A percentile compares a stretch with the other conserved stretches of the same genome.
Conservation (phyloP, 2,329 filamentous ascomycete genomes). For the Talaromyces albobiverticillius region DNA sequence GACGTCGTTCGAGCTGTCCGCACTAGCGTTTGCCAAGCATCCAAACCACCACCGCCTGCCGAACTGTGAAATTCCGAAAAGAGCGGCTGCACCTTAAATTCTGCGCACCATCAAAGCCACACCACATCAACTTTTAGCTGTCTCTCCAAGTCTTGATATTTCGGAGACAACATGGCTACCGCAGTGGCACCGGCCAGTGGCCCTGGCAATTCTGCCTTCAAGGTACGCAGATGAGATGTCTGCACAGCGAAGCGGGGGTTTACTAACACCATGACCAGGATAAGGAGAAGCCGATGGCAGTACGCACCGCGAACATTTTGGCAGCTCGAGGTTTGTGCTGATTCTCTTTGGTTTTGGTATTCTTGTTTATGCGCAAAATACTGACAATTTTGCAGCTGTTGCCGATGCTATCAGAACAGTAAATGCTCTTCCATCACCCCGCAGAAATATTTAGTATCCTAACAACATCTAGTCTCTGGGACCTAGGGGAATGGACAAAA, state of each 20-base stretch:
- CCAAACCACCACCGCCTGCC: constrained; percentile 31
- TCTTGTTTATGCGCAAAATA: neutral
- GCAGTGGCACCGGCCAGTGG: constrained; percentile 45
- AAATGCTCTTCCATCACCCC: constrained; percentile 26
- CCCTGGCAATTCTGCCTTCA: constrained; percentile 65
- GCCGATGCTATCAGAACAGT: constrained; percentile 93
- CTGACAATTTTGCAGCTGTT: constrained; percentile 64
- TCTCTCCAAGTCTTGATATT: constrained; percentile 22
- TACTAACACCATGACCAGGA: constrained; percentile 52
- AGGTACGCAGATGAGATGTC: constrained; percentile 43
- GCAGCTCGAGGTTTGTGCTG: constrained; percentile 76
- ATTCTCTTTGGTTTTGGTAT: neutral
- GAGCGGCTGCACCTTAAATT: constrained; percentile 19
- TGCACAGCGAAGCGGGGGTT: constrained; percentile 24
- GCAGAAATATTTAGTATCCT: constrained; percentile 33
- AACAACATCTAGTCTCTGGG: constrained; percentile 67
- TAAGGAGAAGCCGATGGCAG: constrained; percentile 98
- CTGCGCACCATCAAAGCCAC: constrained; percentile 21
- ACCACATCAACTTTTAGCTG: constrained; percentile 24
- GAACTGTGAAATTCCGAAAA: constrained; percentile 36
- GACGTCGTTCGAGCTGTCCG: constrained; percentile 31
- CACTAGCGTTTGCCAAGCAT: constrained; percentile 41
- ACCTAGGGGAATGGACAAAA: constrained; percentile 98
- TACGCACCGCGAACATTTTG: constrained; percentile 93
- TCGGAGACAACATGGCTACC: constrained; percentile 48